Evolutionary conservation across 108 stramenopile genomes (phyloP).

Genomic region (Cyclotella atomus): DNA sequence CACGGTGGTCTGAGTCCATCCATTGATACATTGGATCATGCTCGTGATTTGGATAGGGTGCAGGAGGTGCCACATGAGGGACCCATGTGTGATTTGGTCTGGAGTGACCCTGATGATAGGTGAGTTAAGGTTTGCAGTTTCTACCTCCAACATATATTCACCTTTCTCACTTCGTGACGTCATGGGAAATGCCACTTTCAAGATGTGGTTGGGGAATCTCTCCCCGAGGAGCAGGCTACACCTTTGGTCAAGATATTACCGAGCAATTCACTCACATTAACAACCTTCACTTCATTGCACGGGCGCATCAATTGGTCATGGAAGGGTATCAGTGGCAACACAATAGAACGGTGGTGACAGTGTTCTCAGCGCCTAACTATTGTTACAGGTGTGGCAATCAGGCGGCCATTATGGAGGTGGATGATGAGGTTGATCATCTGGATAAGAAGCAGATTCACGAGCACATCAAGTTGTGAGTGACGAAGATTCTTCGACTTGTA

Average conservation of each 20-base stretch:
- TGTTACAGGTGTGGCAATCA: constrained; percentile 99
- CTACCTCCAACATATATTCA: too few relatives aligned
- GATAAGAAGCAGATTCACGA: constrained; percentile 71
- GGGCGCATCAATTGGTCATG: constrained; percentile 96
- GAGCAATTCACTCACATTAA: constrained; percentile 91
- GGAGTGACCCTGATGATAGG: constrained; percentile 98
- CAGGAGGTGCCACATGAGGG: constrained; percentile 99
- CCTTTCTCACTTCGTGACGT: too few relatives aligned
- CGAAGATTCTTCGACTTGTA: neutral
- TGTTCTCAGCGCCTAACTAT: constrained; percentile 99
- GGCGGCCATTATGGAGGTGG: constrained; percentile 99
- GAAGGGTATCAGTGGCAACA: constrained; percentile 98
- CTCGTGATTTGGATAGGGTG: constrained; percentile 93
- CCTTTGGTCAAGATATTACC: constrained; percentile 91
- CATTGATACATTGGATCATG: constrained; percentile 96
- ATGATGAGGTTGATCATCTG: constrained; percentile 73
- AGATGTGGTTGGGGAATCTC: constrained; percentile 98
- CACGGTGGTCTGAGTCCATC: constrained; percentile 97
- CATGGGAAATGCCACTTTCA: too few relatives aligned
- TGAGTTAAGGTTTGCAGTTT: too few relatives aligned
- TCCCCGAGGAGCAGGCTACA: constrained; percentile 98
- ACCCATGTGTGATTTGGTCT: constrained; percentile 97
- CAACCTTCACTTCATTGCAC: constrained; percentile 79
- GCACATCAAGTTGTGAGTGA: constrained; percentile 75
- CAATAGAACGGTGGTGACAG: constrained; percentile 94